phyloP scores from a whole-genome alignment of 169 alveolate species.

The Plasmodium gonderi region DNA sequence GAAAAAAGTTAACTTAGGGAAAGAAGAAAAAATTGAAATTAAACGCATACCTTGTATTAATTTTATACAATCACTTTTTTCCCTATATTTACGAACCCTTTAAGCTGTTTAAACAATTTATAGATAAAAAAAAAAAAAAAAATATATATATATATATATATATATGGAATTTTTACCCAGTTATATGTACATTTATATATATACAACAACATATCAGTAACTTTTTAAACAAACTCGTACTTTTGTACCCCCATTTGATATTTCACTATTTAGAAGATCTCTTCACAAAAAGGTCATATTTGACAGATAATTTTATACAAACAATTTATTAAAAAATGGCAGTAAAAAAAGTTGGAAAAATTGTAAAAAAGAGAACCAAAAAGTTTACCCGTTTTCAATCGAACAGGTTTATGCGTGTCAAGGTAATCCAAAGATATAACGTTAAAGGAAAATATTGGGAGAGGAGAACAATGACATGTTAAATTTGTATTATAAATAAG shows the following conservation, averaged over 20 bases:
- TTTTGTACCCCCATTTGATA: neutral
- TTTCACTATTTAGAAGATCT: neutral
- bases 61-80: neutral
- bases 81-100: neutral
- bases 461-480: neutral
- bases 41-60: neutral
- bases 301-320: neutral
- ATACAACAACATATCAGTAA: neutral
- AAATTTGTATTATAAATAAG: neutral
- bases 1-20: neutral
- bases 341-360: conserved; percentile 86
- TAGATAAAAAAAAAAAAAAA: neutral
- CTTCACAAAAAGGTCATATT: too few relatives aligned
- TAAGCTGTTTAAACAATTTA: neutral
- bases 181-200: neutral
- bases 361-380: conserved; percentile 95
- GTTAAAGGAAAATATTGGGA: neutral
- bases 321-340: conserved; percentile 76
- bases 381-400: conserved; percentile 95
- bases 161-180: neutral
- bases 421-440: conserved; percentile 79
- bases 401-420: conserved; percentile 94
- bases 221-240: neutral
- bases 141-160: neutral
- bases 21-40: neutral